These are phyloP conservation scores for Sequoia sempervirens DNA, from an alignment of 75 land plant species.

Conservation along the genomic window DNA sequence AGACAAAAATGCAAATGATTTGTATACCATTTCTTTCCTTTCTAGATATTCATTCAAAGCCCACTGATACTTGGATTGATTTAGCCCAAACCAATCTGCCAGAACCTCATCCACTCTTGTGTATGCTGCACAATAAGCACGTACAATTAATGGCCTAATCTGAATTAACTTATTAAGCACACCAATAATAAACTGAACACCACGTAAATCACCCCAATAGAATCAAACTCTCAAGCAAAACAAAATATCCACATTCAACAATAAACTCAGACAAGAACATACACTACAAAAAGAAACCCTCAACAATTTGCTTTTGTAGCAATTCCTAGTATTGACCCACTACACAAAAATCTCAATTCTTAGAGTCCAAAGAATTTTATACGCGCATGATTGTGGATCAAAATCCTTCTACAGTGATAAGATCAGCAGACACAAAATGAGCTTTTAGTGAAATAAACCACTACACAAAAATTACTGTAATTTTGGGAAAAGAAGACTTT, in stretches of 20 bases:
- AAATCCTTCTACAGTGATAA: not conserved
- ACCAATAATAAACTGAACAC: not conserved
- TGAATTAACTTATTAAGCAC: not conserved
- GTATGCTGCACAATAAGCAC: conserved; percentile 7
- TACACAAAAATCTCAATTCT: not conserved
- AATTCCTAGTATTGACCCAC: not conserved
- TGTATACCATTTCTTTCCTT: conserved; percentile 16
- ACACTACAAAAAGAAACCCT: not conserved
- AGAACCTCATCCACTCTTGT: conserved; percentile 19
- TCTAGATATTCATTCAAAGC: conserved; percentile 26
- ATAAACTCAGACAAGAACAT: not conserved
- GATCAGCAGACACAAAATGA: not conserved
- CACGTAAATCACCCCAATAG: not conserved
- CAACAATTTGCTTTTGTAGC: not conserved
- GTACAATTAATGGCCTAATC: not conserved
- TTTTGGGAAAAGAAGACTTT: not conserved
- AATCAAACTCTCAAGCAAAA: not conserved
- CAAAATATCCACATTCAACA: not conserved
- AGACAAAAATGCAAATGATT: not conserved
- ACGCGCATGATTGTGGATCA: not conserved
- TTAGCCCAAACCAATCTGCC: conserved; percentile 27
- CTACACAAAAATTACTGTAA: not conserved
- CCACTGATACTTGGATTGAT: conserved; percentile 33
- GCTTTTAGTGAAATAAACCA: not conserved
- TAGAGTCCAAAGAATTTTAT: not conserved